Evolutionary conservation across 2,329 filamentous ascomycete genomes (phyloP).

Genomic region (Fusarium agapanthi): DNA sequence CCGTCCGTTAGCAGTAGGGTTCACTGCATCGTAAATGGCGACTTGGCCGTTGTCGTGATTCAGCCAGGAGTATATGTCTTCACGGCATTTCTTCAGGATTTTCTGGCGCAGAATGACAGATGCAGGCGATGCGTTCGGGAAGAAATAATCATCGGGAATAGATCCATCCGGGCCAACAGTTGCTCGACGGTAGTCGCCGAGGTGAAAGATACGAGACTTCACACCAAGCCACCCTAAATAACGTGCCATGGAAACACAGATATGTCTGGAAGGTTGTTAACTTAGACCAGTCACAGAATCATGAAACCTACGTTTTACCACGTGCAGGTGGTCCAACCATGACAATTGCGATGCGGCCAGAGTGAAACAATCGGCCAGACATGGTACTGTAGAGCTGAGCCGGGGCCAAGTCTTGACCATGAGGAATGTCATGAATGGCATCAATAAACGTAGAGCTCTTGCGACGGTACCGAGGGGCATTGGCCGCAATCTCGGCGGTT

Average conservation of each 20-base stretch:
- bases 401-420: constrained; percentile 84
- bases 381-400: constrained; percentile 98
- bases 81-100: constrained; percentile 95
- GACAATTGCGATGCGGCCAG: constrained; percentile 94
- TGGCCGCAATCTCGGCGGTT: constrained; percentile 91
- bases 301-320: constrained; percentile 81
- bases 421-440: constrained; percentile 91
- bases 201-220: constrained; percentile 96
- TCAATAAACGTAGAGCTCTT: constrained; percentile 97
- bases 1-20: constrained; percentile 84
- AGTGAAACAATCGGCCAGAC: constrained; percentile 96
- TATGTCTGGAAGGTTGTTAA: constrained; percentile 68
- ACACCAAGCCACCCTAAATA: constrained; percentile 98
- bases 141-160: constrained; percentile 97
- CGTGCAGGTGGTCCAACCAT: constrained; percentile 95
- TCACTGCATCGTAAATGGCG: constrained; percentile 98
- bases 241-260: constrained; percentile 92
- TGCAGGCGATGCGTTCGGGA: constrained; percentile 89
- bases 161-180: constrained; percentile 85
- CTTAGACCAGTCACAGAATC: neutral
- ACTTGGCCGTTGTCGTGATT: constrained; percentile 98
- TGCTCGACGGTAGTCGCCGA: constrained; percentile 94
- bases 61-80: constrained; percentile 95
- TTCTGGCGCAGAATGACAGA: constrained; percentile 96
- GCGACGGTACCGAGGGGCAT: constrained; percentile 87